Percentiles rank a stretch among this genome's conserved stretches.
phyloP scores from a whole-genome alignment of 441 rosid species.

The Jatropha multifida region DNA sequence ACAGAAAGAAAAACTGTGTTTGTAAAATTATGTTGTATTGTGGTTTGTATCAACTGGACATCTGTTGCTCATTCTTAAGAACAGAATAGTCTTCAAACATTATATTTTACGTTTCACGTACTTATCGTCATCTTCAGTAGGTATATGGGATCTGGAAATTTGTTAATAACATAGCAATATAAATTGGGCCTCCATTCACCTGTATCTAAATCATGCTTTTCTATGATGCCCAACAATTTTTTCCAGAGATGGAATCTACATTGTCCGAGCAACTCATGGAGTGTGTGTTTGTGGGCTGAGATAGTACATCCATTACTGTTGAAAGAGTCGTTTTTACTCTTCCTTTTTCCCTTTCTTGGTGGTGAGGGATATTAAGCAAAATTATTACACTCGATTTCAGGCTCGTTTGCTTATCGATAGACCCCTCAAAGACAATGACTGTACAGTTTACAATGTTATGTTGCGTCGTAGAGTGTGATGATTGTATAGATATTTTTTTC shows the following conservation, averaged over 20 bases:
- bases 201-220: neutral
- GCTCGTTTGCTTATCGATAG: too few relatives aligned
- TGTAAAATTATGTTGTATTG: neutral
- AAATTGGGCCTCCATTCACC: too few relatives aligned
- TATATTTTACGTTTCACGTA: too few relatives aligned
- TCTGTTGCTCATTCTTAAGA: constrained; percentile 8
- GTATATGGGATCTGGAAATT: neutral
- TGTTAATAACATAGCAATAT: too few relatives aligned
- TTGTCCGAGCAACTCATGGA: neutral
- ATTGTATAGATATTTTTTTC: too few relatives aligned
- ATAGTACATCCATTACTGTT: neutral
- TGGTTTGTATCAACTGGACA: neutral
- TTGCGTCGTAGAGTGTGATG: too few relatives aligned
- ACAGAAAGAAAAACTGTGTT: neutral
- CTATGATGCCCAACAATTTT: neutral
- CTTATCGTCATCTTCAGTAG: too few relatives aligned
- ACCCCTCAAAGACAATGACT: neutral
- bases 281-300: neutral
- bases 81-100: neutral
- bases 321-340: neutral
- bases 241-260: neutral
- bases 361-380: neutral
- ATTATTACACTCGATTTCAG: neutral
- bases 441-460: too few relatives aligned
- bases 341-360: neutral